Evolutionary conservation across 2,329 filamentous ascomycete genomes (phyloP), one percentile per base, ranked within the genome.

Genomic region (Colletotrichum truncatum): DNA sequence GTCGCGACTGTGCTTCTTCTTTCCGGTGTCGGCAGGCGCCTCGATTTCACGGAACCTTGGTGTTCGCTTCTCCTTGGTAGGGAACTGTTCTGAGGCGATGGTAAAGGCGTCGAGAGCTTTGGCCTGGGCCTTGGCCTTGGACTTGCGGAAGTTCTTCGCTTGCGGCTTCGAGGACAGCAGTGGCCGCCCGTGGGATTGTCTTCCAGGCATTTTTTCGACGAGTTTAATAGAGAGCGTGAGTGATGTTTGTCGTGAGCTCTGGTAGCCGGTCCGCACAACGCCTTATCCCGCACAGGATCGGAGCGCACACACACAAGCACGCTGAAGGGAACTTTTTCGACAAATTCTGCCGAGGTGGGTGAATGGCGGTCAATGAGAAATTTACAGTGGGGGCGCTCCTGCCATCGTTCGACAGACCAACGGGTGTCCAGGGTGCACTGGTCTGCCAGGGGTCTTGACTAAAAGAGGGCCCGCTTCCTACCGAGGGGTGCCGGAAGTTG

Each of bases 61-160:
- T 1, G 82, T 85, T 69, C 75, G 79, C 73, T 82, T 85, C 65
- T 78, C 77, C 69, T 68, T 82, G 68, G 78, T 78, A 53, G 83
- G 81, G 67, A 86, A 78, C 63, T 86, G 81, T 64, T 86, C 81
- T 61, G 83, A 81, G 23, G 87, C 87, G 63, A 87, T 83, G 51
- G 85, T 83, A 68, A 88, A 88, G 46, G 87, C 86, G 66, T 88
- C 82, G 60, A 88, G 79, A 3, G 84, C 85, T 66, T 81, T 85
- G 69, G 82, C 80, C 78, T 52, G 83, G 76, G 60, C 60, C 66
- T 76, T 80, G n/a, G 81, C 75, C 68, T 84, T 86, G 36, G 83
- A 84, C 63, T 82, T 81, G 61, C 82, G 80, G 66, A 69, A 67
- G 64, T 65, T 68, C 67, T 76, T 80, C 46, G 74, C 70, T 48